Percentiles rank a stretch among this genome's conserved stretches.
These are phyloP conservation scores for Alternaria arborescens DNA, from an alignment of 2,329 filamentous ascomycete genomes.

Conservation along the genomic window DNA sequence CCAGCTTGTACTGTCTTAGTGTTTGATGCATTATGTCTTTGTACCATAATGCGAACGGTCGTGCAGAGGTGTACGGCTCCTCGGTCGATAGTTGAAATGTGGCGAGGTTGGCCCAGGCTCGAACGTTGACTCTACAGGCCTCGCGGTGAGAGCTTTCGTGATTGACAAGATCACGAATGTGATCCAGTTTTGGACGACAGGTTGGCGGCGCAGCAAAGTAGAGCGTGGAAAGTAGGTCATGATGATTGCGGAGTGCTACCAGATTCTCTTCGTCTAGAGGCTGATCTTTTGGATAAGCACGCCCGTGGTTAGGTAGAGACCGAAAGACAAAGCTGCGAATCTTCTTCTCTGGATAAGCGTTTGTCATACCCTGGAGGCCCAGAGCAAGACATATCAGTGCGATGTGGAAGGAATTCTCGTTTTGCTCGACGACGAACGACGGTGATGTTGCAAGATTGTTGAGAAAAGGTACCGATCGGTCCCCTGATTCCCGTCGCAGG, in stretches of 20 bases:
- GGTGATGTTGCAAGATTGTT: slow-evolving; percentile 58
- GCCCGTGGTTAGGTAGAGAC: slow-evolving; percentile 67
- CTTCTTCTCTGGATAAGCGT: slow-evolving; percentile 61
- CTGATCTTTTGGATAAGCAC: slow-evolving; percentile 67
- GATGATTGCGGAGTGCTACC: slow-evolving; percentile 67
- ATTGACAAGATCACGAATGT: slow-evolving; percentile 64
- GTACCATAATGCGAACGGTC: slow-evolving; percentile 64
- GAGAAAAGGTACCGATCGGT: slow-evolving; percentile 64
- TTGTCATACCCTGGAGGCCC: slow-evolving; percentile 59
- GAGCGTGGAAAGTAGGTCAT: slow-evolving; percentile 67
- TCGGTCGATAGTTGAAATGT: slow-evolving; percentile 65
- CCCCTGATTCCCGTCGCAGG: slow-evolving; percentile 61
- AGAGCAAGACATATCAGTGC: slow-evolving; percentile 65
- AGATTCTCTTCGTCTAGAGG: slow-evolving; percentile 62
- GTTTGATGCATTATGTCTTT: slow-evolving; percentile 62
- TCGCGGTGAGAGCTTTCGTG: slow-evolving; percentile 66
- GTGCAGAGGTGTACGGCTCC: slow-evolving; percentile 56
- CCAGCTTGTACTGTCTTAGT: slow-evolving; percentile 63
- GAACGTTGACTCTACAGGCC: slow-evolving; percentile 66
- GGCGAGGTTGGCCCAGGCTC: slow-evolving; percentile 65
- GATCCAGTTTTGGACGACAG: slow-evolving; percentile 61
- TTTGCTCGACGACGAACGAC: slow-evolving; percentile 54
- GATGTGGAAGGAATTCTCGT: slow-evolving; percentile 66
- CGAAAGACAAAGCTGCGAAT: slow-evolving; percentile 66
- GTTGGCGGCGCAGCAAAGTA: slow-evolving; percentile 65